Base-by-base conservation (phyloP, 1,284 basidiomycete genomes). In the Acaromyces ingoldii region DNA sequence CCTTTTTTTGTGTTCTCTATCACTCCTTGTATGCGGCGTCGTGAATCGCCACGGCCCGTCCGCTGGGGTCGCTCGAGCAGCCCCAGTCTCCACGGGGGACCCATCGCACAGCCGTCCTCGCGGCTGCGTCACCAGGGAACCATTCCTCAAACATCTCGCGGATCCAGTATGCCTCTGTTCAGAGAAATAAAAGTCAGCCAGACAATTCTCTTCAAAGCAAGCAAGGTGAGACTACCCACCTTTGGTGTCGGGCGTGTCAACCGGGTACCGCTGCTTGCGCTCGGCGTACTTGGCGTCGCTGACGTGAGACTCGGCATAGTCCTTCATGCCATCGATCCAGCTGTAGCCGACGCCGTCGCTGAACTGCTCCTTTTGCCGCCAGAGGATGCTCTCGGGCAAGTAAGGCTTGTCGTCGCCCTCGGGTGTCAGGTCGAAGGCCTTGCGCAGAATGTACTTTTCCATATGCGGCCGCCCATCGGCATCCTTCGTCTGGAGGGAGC, bases 331-430 rank as follows among this genome's bases (percentile, higher is more conserved):
- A 72, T 99, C 95, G 73, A 99, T 99, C 95, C 95, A 98, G 40
- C 90, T 95, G 79, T 98, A 98, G 25, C 95, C 95, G 53, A 99
- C 95, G 57, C 95, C 95, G 75, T 99, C 95, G 10, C 91, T 95
- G 80, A 99, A 99, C 74, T 97, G 92, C 78, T 99, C 95, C 78
- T 99, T 99, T 77, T 99, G 95, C 58, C 95, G 84, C 95, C 95
- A 99, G 36, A 99, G 82, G 67, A 99, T 97, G 30, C 87, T 88
- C 58, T 83, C 83, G 19, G 95, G 95, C 49, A 99, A 83, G 79
- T 97, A 99, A 3, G 91, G 85, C 34, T 60, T 73, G 17, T 89
- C 90, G 66, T 87, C 86, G 58, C 87, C 86, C 3, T 88, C 86
- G 1, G 88, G 78, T 31, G 72, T 65, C 63, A 84, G 84, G 76